Evolutionary conservation across 352 stramenopile species (phyloP).

Genomic region (Pilasporangium apinafurcum): DNA sequence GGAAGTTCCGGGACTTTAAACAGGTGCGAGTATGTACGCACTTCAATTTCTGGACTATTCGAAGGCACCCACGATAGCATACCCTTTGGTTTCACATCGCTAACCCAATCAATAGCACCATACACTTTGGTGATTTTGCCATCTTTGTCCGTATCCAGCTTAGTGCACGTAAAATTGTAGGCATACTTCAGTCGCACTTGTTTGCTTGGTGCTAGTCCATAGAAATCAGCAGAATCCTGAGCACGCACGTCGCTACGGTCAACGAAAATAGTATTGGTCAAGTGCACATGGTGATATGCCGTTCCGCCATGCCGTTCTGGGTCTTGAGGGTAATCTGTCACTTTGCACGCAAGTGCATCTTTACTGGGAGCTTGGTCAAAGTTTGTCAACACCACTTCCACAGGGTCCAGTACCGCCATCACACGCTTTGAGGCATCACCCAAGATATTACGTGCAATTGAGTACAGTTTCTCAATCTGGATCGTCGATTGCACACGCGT

Average conservation of each 20-base stretch:
- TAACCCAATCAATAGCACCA: slow-evolving; percentile 61
- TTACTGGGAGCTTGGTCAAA: slow-evolving; percentile 33
- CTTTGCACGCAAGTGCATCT: slow-evolving; percentile 30
- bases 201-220: slow-evolving; percentile 93
- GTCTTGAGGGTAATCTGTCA: slow-evolving; percentile 76
- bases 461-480: slow-evolving; percentile 76
- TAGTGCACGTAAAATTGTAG: slow-evolving; percentile 90
- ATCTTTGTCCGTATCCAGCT: slow-evolving; percentile 71
- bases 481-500: slow-evolving; percentile 84
- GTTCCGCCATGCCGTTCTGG: slow-evolving; percentile 39
- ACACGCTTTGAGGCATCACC: slow-evolving; percentile 72
- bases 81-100: slow-evolving; percentile 89
- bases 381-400: slow-evolving; percentile 73
- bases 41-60: slow-evolving; percentile 75
- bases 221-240: slow-evolving; percentile 87
- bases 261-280: slow-evolving; percentile 61
- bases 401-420: slow-evolving; percentile 74
- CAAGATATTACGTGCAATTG: slow-evolving; percentile 60
- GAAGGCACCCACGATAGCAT: slow-evolving; percentile 95
- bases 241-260: slow-evolving; percentile 67
- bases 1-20: slow-evolving; percentile 91
- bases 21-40: slow-evolving; percentile 96
- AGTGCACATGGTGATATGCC: slow-evolving; percentile 49
- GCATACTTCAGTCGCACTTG: slow-evolving; percentile 96
- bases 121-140: slow-evolving; percentile 51